Percentiles rank a stretch among this genome's conserved stretches.
phyloP scores from a whole-genome alignment of 768 basidiomycete species.

The Mycena maculata region DNA sequence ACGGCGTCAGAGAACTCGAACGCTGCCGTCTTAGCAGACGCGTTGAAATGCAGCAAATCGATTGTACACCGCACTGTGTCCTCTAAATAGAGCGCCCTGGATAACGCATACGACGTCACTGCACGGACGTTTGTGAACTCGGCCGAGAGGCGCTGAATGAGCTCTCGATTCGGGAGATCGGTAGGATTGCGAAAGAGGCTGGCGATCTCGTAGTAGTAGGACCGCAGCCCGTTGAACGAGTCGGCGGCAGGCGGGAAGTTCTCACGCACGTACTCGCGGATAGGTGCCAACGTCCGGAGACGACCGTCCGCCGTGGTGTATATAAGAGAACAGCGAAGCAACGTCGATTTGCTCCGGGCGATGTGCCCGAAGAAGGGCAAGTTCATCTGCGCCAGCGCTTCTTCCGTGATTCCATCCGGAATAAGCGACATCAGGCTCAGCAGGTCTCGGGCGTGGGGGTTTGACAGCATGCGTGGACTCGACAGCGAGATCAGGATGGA shows the following conservation, averaged over 20 bases:
- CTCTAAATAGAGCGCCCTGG: background rate
- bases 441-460: background rate
- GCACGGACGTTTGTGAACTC: conserved; percentile 21
- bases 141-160: conserved; percentile 7
- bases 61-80: conserved; percentile 19
- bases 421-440: conserved; percentile 21
- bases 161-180: conserved; percentile 21
- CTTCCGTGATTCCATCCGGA: conserved; percentile 7
- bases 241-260: background rate
- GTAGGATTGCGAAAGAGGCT: conserved; percentile 20
- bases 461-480: conserved; percentile 13
- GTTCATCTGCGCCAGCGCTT: background rate
- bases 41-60: conserved; percentile 23
- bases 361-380: conserved; percentile 12
- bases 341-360: conserved; percentile 3
- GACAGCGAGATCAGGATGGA: conserved; percentile 20
- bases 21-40: background rate
- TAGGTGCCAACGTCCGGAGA: conserved; percentile 8
- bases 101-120: conserved; percentile 7
- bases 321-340: conserved; percentile 14
- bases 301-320: conserved; percentile 1
- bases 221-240: background rate
- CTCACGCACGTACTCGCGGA: conserved; percentile 8
- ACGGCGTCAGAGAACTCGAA: conserved; percentile 9
- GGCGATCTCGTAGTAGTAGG: conserved; percentile 13